Percentiles rank a stretch among this genome's conserved stretches.
These are phyloP conservation scores for Hypoxylon rubiginosum DNA, from an alignment of 2,329 filamentous ascomycete genomes.

Conservation along the genomic window DNA sequence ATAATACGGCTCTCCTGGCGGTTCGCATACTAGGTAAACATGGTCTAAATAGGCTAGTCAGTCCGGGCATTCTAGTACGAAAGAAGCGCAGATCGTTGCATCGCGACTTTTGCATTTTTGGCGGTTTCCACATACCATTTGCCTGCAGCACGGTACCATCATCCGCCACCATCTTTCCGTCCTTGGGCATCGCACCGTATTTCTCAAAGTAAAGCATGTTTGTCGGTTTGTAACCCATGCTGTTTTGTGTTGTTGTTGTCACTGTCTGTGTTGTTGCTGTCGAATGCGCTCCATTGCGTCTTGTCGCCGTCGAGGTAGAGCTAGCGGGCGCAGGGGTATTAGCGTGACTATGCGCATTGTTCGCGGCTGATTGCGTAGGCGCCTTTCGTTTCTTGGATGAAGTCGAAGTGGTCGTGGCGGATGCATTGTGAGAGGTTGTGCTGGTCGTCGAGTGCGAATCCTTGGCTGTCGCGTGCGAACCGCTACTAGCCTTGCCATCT, in stretches of 20 bases:
- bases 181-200: conserved; percentile 75
- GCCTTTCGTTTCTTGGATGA: conserved; percentile 89
- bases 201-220: conserved; percentile 93
- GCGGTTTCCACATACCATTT: conserved; percentile 77
- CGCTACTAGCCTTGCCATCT: conserved; percentile 48
- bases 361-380: conserved; percentile 58
- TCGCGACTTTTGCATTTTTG: background rate
- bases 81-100: conserved; percentile 23
- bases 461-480: conserved; percentile 46
- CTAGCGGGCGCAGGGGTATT: conserved; percentile 45
- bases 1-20: conserved; percentile 97
- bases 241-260: too few species aligned
- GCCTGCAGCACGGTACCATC: conserved; percentile 86
- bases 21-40: conserved; percentile 97
- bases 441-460: conserved; percentile 48
- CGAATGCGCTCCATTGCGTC: conserved; percentile 45
- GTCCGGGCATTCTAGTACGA: conserved; percentile 52
- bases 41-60: conserved; percentile 66
- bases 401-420: conserved; percentile 45
- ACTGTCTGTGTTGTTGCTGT: conserved; percentile 30
- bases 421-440: conserved; percentile 40
- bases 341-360: conserved; percentile 48
- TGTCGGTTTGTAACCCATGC: conserved; percentile 69
- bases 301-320: conserved; percentile 48
- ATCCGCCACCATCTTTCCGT: conserved; percentile 87